Percentiles rank a stretch among this genome's conserved stretches.
Conservation (phyloP, 2,329 filamentous ascomycete species). For the Claviceps purpurea region DNA sequence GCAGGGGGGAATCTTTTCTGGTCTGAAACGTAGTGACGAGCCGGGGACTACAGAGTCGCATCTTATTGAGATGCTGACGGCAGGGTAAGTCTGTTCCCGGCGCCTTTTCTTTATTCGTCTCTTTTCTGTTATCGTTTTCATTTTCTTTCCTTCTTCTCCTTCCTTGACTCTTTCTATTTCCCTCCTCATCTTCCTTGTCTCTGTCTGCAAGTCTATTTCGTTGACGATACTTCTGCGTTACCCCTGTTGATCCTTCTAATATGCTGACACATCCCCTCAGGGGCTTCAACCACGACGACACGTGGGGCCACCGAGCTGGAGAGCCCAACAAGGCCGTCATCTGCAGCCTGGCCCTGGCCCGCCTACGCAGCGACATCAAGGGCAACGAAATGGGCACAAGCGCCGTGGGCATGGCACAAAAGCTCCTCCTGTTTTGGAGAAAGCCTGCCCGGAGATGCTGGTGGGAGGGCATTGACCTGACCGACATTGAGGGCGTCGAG, state of each 20-base stretch:
- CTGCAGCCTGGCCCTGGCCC: conserved; percentile 86
- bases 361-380: conserved; percentile 82
- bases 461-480: conserved; percentile 95
- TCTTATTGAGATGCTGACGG: conserved; percentile 97
- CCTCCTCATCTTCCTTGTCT: neutral
- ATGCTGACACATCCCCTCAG: conserved; percentile 29
- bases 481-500: conserved; percentile 78
- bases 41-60: conserved; percentile 94
- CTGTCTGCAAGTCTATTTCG: no score
- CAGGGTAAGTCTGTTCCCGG: conserved; percentile 53
- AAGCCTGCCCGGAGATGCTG: conserved; percentile 94
- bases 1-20: conserved; percentile 93
- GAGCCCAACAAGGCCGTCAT: conserved; percentile 98
- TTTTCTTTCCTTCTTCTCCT: neutral
- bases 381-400: conserved; percentile 62
- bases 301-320: conserved; percentile 91
- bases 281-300: conserved; percentile 91
- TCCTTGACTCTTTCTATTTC: neutral
- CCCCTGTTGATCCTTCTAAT: neutral
- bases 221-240: no score
- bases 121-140: neutral
- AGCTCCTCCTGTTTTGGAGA: conserved; percentile 92
- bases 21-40: conserved; percentile 87
- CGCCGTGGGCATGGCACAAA: conserved; percentile 95
- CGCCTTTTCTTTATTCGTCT: neutral